phyloP scores from a whole-genome alignment of 2,329 filamentous ascomycete species.

The Penicillium sp. region DNA sequence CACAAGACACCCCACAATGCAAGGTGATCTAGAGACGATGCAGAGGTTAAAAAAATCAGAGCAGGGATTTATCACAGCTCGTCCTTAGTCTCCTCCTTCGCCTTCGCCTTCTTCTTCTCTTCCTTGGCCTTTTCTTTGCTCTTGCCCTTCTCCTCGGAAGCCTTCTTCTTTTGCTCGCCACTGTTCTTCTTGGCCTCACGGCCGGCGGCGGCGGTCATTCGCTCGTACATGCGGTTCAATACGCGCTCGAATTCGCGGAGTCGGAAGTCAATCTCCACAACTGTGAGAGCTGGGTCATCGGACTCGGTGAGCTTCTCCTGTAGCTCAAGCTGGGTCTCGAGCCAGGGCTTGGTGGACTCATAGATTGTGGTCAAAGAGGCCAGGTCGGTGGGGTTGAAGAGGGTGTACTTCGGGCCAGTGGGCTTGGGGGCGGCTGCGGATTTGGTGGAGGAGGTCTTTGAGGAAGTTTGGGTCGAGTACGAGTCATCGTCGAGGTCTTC shows the following conservation, averaged over 20 bases:
- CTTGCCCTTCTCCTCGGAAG: slow-evolving; percentile 31
- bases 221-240: slow-evolving; percentile 42
- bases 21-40: slow-evolving; percentile 13
- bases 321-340: slow-evolving; percentile 69
- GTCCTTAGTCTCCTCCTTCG: slow-evolving; percentile 38
- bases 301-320: slow-evolving; percentile 72
- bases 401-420: slow-evolving; percentile 60
- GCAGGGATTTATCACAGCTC: slow-evolving; percentile 32
- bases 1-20: slow-evolving; percentile 5
- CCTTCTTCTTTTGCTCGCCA: slow-evolving; percentile 33
- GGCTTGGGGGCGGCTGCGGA: slow-evolving; percentile 41
- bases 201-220: slow-evolving; percentile 51
- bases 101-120: slow-evolving; percentile 32
- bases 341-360: slow-evolving; percentile 70
- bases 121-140: slow-evolving; percentile 27
- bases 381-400: slow-evolving; percentile 76
- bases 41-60: slow-evolving; percentile 2
- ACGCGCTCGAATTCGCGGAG: slow-evolving; percentile 68
- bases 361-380: slow-evolving; percentile 65
- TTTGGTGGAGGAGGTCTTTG: slow-evolving; percentile 39
- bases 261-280: slow-evolving; percentile 71
- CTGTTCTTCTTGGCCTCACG: slow-evolving; percentile 32
- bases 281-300: slow-evolving; percentile 74
- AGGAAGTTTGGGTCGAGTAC: slow-evolving; percentile 46
- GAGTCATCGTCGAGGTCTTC: slow-evolving; percentile 78